Conservation (phyloP, 2,329 filamentous ascomycete species). For the Talaromyces sp. region DNA sequence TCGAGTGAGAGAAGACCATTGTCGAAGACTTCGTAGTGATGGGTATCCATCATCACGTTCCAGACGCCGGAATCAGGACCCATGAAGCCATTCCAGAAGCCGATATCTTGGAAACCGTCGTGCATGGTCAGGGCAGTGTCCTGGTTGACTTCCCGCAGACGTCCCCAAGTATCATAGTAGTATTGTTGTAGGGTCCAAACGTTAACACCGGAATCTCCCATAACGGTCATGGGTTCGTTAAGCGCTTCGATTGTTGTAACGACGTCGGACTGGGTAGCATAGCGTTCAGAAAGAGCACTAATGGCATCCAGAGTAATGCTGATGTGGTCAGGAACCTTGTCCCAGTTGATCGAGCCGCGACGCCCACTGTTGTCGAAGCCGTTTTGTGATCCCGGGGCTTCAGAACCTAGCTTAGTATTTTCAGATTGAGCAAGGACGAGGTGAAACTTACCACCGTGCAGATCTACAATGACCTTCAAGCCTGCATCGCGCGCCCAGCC, state of each 20-base stretch:
- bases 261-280: constrained; percentile 56
- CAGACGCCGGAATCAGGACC: constrained; percentile 42
- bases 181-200: constrained; percentile 50
- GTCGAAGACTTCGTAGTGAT: constrained; percentile 65
- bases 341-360: constrained; percentile 38
- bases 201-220: constrained; percentile 33
- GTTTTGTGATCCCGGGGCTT: constrained; percentile 60
- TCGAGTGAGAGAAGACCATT: constrained; percentile 49
- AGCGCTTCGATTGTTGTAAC: constrained; percentile 51
- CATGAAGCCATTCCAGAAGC: constrained; percentile 60
- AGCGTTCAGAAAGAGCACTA: constrained; percentile 56
- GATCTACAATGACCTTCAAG: constrained; percentile 63
- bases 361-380: constrained; percentile 65
- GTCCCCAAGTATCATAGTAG: constrained; percentile 52
- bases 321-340: constrained; percentile 32
- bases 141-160: constrained; percentile 43
- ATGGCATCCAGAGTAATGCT: constrained; percentile 51
- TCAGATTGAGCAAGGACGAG: background rate
- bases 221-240: constrained; percentile 41
- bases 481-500: constrained; percentile 56
- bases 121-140: constrained; percentile 55
- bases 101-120: constrained; percentile 45
- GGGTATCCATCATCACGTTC: constrained; percentile 62
- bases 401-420: background rate
- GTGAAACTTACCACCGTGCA: constrained; percentile 57